Base-by-base conservation (phyloP, 176 grass and related monocot species). In the Cenchrus americanus region DNA sequence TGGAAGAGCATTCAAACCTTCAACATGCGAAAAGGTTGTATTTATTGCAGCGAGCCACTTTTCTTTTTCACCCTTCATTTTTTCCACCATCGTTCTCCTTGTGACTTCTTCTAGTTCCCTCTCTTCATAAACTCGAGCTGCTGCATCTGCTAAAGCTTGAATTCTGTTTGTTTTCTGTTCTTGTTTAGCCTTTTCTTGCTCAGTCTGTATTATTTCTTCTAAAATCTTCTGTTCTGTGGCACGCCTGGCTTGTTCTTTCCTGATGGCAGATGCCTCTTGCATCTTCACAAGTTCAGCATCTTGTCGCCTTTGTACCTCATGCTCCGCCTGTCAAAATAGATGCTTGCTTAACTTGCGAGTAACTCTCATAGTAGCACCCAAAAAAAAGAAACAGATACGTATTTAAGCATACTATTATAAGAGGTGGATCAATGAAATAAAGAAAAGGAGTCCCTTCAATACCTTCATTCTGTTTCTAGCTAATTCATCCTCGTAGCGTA, bases 11-110 rank as follows among this genome's bases (percentile, higher is more conserved):
- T 34, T 24, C 8, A 73, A 79, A 91, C 93, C 97, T 99, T 99
- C 93, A 66, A 99, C 86, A 52, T 99, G 97, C 5, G 60, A 87
- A 91, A 99, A 99, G n/a, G 93, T 92, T 71, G 91, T 71, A 83
- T 99, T 99, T 78, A 99, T 89, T 63, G 97, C 91, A 87, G 91
- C 86, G 44, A 99, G 57, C 97, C 93, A 99, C 66, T 99, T 99
- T 30, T 99, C 91, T 80, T 64, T 90, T 81, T 99, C 97, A 8
- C 86, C 91, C 57, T 66, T 89, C 86, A 99, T 64, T 26, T 19
- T 40, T 75, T 94, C 91, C 27, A 92, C 1, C 73, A 99, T 75
- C 81, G 92, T 87, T 50, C 58, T 89, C 55, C 86, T 78, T 89
- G 14, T 89, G 50, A 90, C 59, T 0, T 92, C 93, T 87, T 99